Percentiles rank a stretch among this genome's conserved stretches.
phyloP scores from a whole-genome alignment of 2,329 filamentous ascomycete genomes.

The Verticillium nubilum region DNA sequence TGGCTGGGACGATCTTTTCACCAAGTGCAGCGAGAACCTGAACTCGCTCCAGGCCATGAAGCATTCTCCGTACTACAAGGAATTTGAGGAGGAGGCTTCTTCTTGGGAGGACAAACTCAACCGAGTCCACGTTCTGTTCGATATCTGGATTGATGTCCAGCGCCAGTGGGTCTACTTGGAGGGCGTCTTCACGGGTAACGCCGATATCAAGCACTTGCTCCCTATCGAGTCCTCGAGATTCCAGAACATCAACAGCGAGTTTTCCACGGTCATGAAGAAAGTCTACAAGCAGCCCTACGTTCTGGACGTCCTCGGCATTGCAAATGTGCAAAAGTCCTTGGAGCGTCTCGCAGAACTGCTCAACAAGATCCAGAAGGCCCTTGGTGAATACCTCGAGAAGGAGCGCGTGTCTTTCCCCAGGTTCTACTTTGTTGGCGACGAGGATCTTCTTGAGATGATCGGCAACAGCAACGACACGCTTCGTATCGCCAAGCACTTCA shows the following conservation, averaged over 20 bases:
- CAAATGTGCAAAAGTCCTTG: slow-evolving; percentile 90
- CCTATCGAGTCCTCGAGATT: slow-evolving; percentile 96
- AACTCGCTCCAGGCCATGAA: slow-evolving; percentile 98
- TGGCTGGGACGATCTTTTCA: slow-evolving; percentile 96
- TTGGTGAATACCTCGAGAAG: slow-evolving; percentile 96
- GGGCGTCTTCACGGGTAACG: slow-evolving; percentile 97
- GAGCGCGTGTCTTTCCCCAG: slow-evolving; percentile 96
- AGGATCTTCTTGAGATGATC: slow-evolving; percentile 97
- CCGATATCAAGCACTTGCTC: slow-evolving; percentile 95
- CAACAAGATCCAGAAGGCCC: slow-evolving; percentile 98
- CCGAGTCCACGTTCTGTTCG: slow-evolving; percentile 92
- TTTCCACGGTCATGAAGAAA: slow-evolving; percentile 99
- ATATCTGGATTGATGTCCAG: slow-evolving; percentile 99
- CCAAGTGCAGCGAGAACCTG: slow-evolving; percentile 95
- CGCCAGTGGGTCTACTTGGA: slow-evolving; percentile 99
- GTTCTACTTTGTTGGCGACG: slow-evolving; percentile 99
- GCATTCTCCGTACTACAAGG: slow-evolving; percentile 98
- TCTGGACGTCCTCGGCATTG: slow-evolving; percentile 91
- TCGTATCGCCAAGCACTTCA: slow-evolving; percentile 96
- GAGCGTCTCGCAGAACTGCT: slow-evolving; percentile 94
- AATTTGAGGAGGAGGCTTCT: slow-evolving; percentile 96
- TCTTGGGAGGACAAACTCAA: slow-evolving; percentile 98
- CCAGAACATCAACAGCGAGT: slow-evolving; percentile 99
- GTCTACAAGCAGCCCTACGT: slow-evolving; percentile 95
- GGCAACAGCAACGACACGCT: slow-evolving; percentile 97